These are phyloP conservation scores for Arthroderma sp. DNA, from an alignment of 2,329 filamentous ascomycete species.

Conservation along the genomic window DNA sequence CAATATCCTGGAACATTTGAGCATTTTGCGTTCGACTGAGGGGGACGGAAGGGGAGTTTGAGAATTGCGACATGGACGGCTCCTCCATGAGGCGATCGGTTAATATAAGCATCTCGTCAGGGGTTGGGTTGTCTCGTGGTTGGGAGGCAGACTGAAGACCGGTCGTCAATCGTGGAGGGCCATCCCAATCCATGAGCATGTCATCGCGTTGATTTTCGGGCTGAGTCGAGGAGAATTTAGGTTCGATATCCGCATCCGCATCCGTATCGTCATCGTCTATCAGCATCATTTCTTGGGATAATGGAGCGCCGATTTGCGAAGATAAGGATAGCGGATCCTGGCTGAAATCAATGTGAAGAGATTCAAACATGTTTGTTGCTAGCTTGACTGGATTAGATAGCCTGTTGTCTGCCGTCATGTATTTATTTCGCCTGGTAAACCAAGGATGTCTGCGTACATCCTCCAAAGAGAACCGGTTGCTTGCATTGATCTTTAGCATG, in stretches of 20 bases:
- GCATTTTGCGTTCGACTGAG: conserved; percentile 80
- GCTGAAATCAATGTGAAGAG: conserved; percentile 75
- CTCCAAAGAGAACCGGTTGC: conserved; percentile 67
- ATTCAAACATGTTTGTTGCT: conserved; percentile 91
- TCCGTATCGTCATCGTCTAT: conserved; percentile 32
- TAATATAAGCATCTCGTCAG: conserved; percentile 28
- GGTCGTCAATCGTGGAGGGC: conserved; percentile 46
- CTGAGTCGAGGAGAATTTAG: conserved; percentile 63
- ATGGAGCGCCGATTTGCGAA: conserved; percentile 23
- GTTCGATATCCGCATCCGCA: conserved; percentile 25
- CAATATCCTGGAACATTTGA: conserved; percentile 76
- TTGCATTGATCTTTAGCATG: conserved; percentile 75
- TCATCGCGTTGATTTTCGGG: conserved; percentile 67
- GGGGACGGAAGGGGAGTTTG: conserved; percentile 61
- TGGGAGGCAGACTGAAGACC: conserved; percentile 35
- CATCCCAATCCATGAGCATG: conserved; percentile 76
- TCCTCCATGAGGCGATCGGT: conserved; percentile 65
- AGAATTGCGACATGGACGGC: conserved; percentile 74
- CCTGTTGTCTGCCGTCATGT: conserved; percentile 60
- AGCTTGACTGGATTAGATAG: conserved; percentile 67
- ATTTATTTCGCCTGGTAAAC: conserved; percentile 73
- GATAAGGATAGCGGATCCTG: conserved; percentile 42
- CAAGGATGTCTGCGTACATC: conserved; percentile 85
- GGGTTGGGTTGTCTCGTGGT: conserved; percentile 25
- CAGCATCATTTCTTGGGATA: conserved; percentile 53